phyloP scores from a whole-genome alignment of 2,329 filamentous ascomycete species.

The Fusarium bactridioides region DNA sequence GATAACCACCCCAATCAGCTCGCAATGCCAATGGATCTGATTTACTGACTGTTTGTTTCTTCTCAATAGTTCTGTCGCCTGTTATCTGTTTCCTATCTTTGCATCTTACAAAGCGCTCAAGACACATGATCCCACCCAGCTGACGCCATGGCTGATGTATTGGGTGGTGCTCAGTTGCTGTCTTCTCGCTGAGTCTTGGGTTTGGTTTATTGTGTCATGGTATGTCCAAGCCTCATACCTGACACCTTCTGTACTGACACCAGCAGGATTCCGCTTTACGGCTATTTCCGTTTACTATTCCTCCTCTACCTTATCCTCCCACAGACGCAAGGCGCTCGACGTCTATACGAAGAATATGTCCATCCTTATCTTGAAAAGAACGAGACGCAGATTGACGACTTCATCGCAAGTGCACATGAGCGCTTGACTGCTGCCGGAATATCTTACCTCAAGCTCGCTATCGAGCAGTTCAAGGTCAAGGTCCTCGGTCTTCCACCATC shows the following conservation, averaged over 20 bases:
- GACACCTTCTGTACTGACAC: neutral
- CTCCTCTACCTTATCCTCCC: conserved; percentile 96
- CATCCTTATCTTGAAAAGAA: conserved; percentile 90
- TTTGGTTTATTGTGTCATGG: conserved; percentile 86
- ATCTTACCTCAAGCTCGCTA: conserved; percentile 74
- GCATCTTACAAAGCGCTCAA: conserved; percentile 98
- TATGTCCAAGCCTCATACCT: neutral
- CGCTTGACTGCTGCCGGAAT: conserved; percentile 79
- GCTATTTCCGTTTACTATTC: conserved; percentile 86
- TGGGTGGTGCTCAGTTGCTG: conserved; percentile 91
- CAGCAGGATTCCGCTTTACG: conserved; percentile 85
- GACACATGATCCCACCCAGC: conserved; percentile 84
- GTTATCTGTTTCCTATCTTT: conserved; percentile 93
- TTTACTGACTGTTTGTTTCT: conserved; percentile 10
- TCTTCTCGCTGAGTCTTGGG: conserved; percentile 85
- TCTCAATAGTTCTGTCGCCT: conserved; percentile 75
- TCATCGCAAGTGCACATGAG: conserved; percentile 84
- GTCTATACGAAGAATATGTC: conserved; percentile 84
- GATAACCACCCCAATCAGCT: neutral
- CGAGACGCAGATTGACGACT: conserved; percentile 86
- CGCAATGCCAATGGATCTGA: conserved; percentile 1
- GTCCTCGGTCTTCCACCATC: conserved; percentile 78
- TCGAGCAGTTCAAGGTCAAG: conserved; percentile 77
- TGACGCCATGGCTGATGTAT: conserved; percentile 99
- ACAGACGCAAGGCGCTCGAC: conserved; percentile 90